Base-by-base conservation (phyloP, 768 basidiomycete genomes). In the Lentinula detonsa region DNA sequence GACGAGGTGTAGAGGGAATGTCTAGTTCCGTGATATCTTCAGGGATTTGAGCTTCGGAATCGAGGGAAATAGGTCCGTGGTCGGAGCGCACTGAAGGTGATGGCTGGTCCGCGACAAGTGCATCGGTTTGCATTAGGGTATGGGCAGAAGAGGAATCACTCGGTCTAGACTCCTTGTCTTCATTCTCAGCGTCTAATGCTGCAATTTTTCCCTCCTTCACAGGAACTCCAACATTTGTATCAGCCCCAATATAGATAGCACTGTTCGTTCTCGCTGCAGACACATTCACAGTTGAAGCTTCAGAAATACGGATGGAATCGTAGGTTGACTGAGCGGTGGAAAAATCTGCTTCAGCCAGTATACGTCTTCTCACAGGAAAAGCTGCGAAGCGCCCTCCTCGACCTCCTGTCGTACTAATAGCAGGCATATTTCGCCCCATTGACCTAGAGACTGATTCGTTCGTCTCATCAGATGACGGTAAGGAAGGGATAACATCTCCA, bases 361-460 rank as follows among this genome's bases (percentile, higher is more conserved):
- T 7, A 61, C 72, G 69, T 35, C n/a, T 11, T 62, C 82, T 79
- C 16, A 82, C 79, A 0, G 87, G 88, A 72, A 90, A 83, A 1
- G 90, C 90, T 21, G 86, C 85, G 65, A 89, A 90, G 13, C 84
- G 78, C 0, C 81, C 81, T 1, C 81, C 80, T 10, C 55, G 55
- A 9, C 40, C 39, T 56, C 81, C 79, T 57, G 82, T 79, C 1
- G 52, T 62, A 11, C 58, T 11, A 18, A 45, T 45, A 31, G 42
- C 49, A 18, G 18, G 34, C 28, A 34, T 39, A 46, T 1, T 13
- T 46, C 23, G 3, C 18, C 33, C 51, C 18, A 11, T 18, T 33
- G 23, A 4, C 10, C 11, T n/a, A 16, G 51, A 18, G 5, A 6
- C 31, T 28, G 21, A 11, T n/a, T 35, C 31, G 18, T 18, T 53